Percentiles rank a stretch among this genome's conserved stretches.
Evolutionary conservation across 352 stramenopile species (phyloP).

Genomic region (Globisporangium ultimum): DNA sequence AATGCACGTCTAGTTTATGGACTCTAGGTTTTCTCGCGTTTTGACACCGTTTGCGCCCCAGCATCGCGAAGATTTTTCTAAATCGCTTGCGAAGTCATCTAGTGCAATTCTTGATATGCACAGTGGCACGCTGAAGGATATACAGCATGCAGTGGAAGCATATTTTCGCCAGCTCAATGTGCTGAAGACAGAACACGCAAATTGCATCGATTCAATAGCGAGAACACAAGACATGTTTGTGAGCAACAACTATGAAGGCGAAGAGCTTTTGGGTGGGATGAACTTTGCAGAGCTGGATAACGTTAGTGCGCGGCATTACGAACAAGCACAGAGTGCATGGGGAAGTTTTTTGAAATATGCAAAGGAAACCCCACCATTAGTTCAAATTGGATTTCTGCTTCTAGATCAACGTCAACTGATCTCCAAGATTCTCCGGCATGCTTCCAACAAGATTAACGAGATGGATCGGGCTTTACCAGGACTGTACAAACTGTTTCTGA

Average conservation of each 20-base stretch:
- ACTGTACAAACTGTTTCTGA: slow-evolving; percentile 51
- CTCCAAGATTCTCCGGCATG: slow-evolving; percentile 24
- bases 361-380: slow-evolving; percentile 16
- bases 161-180: slow-evolving; percentile 30
- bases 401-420: slow-evolving; percentile 52
- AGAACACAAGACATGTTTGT: slow-evolving; percentile 6
- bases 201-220: slow-evolving; percentile 17
- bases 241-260: slow-evolving; percentile 11
- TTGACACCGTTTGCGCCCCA: slow-evolving; percentile 39
- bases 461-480: slow-evolving; percentile 43
- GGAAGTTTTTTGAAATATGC: slow-evolving; percentile 32
- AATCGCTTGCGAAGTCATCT: slow-evolving; percentile 25
- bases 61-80: slow-evolving; percentile 17
- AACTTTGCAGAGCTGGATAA: slow-evolving; percentile 1
- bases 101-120: slow-evolving; percentile 21
- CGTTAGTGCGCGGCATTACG: slow-evolving; percentile 29
- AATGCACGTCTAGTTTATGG: slow-evolving; percentile 13
- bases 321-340: slow-evolving; percentile 41
- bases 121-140: slow-evolving; percentile 16
- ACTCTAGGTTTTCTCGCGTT: slow-evolving; percentile 26
- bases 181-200: slow-evolving; percentile 30
- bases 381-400: slow-evolving; percentile 52
- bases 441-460: slow-evolving; percentile 26
- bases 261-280: slow-evolving; percentile 19
- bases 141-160: slow-evolving; percentile 24